Percentiles rank a stretch among this genome's conserved stretches.
These are phyloP conservation scores for Globisporangium paroecandrum DNA, from an alignment of 352 stramenopile species.

Conservation along the genomic window DNA sequence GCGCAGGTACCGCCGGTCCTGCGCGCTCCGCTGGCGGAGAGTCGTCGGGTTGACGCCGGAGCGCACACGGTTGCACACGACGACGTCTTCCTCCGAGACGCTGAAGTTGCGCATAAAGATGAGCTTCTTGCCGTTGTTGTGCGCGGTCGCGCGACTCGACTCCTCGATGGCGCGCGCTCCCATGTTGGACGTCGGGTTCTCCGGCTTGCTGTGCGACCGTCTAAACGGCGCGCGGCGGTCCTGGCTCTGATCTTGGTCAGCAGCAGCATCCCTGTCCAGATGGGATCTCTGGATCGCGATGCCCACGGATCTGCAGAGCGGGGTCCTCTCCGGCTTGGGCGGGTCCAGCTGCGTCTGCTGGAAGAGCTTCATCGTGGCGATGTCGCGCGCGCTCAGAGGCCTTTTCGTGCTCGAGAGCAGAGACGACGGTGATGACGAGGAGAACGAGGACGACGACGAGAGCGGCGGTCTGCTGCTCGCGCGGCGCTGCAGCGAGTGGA, in stretches of 20 bases:
- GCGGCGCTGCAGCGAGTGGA: constrained; percentile 4
- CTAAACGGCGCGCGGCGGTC: constrained; percentile 30
- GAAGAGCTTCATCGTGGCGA: constrained; percentile 29
- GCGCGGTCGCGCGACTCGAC: constrained; percentile 31
- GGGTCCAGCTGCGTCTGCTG: background rate
- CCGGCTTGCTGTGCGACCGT: constrained; percentile 49
- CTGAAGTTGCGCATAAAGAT: constrained; percentile 63
- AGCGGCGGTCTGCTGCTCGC: constrained; percentile 13
- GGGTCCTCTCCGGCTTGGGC: constrained; percentile 2
- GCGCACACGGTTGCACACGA: constrained; percentile 69
- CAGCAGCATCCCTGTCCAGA: background rate
- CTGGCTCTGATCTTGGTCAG: background rate
- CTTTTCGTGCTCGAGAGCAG: background rate
- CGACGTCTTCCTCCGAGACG: constrained; percentile 58
- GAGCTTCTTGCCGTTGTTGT: constrained; percentile 45
- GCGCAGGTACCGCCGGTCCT: constrained; percentile 40
- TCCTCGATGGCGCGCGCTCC: constrained; percentile 41
- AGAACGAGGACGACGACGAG: background rate
- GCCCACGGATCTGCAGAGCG: constrained; percentile 11
- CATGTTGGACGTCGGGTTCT: constrained; percentile 61
- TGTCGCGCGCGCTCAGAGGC: constrained; percentile 18
- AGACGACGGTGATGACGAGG: background rate
- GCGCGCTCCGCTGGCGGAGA: constrained; percentile 38
- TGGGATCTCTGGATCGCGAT: constrained; percentile 15
- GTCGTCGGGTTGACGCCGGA: constrained; percentile 44